phyloP scores from a whole-genome alignment of 2,329 filamentous ascomycete species.

The Ophiostoma himal-ulmi region DNA sequence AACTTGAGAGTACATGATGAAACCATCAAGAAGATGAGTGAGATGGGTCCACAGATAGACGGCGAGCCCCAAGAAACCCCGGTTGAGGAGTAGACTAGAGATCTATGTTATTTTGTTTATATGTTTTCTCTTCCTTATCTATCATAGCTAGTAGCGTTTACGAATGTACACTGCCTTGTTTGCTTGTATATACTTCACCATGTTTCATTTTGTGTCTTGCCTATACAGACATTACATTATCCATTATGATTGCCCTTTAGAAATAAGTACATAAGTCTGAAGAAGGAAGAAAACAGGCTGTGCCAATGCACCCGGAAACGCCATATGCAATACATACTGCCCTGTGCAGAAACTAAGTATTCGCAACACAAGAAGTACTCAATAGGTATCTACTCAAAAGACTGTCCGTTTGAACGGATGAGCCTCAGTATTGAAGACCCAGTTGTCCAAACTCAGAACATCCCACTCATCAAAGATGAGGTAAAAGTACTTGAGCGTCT shows the following conservation, averaged over 20 bases:
- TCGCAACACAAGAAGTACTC: not conserved
- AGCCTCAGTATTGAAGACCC: conserved; percentile 55
- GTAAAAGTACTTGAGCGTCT: conserved; percentile 64
- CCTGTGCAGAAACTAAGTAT: not conserved
- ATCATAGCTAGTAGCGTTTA: not conserved
- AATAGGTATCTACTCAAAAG: conserved; percentile 1
- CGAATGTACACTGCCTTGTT: conserved; percentile 2
- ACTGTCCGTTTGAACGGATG: conserved; percentile 42
- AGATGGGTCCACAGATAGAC: conserved; percentile 56
- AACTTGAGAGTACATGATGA: conserved; percentile 46
- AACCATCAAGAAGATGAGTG: conserved; percentile 48
- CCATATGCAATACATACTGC: not conserved
- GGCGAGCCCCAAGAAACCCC: conserved; percentile 26
- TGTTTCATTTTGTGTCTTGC: not conserved
- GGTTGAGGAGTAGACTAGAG: not conserved
- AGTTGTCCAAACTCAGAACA: conserved; percentile 55
- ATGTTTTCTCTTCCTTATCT: not conserved
- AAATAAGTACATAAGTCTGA: not conserved
- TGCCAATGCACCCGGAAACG: not conserved
- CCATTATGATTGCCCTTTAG: not conserved
- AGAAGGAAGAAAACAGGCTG: not conserved
- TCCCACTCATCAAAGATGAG: conserved; percentile 56
- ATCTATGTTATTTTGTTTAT: not conserved
- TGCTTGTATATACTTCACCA: not conserved
- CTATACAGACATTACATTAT: not conserved